phyloP scores from a whole-genome alignment of 768 basidiomycete species.

The Tephrocybe sp. region DNA sequence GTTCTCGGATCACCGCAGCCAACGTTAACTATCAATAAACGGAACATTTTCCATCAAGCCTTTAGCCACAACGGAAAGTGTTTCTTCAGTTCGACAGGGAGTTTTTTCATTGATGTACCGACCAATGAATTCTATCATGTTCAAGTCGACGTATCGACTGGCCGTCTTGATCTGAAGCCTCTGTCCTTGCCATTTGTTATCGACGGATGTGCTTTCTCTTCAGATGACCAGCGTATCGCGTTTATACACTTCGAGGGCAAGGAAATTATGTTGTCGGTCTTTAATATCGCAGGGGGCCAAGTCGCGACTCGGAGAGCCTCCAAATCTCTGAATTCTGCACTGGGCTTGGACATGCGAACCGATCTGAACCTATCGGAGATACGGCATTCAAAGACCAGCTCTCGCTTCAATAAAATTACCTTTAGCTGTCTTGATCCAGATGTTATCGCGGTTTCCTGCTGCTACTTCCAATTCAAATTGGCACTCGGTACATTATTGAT shows the following conservation, averaged over 20 bases:
- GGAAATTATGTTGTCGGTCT: neutral
- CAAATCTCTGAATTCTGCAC: neutral
- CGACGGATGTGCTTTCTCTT: neutral
- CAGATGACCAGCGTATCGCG: neutral
- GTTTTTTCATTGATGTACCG: neutral
- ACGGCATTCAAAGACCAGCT: neutral
- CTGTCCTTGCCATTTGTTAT: neutral
- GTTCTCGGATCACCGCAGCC: neutral
- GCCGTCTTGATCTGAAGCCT: neutral
- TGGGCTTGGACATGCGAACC: neutral
- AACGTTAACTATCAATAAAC: neutral
- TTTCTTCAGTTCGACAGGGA: constrained; percentile 1
- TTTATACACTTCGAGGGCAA: neutral
- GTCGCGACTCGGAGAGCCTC: neutral
- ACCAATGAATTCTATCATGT: neutral
- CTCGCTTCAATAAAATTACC: neutral
- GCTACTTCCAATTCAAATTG: neutral
- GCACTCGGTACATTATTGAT: neutral
- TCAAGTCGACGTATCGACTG: neutral
- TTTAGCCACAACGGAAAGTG: neutral
- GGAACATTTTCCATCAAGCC: neutral
- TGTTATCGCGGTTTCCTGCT: neutral
- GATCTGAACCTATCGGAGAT: neutral
- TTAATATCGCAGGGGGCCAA: neutral
- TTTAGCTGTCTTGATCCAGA: neutral